Conservation (phyloP, 495 filamentous ascomycete genomes). For the Cladorrhinum samala region DNA sequence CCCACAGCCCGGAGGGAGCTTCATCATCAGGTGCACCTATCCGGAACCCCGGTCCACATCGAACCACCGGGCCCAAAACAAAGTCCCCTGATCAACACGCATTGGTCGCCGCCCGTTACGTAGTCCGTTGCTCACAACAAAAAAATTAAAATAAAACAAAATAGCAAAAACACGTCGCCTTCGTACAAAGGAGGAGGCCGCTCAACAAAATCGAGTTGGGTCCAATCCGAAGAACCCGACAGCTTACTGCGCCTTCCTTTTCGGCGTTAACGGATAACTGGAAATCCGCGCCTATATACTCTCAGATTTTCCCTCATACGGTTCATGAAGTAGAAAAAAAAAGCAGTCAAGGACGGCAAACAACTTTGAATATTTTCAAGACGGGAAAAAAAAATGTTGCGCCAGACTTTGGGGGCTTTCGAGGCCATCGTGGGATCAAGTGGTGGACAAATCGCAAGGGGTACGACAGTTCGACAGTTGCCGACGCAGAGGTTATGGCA, state of each 20-base stretch:
- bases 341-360: background rate
- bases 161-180: no score
- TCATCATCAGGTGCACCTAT: conserved; percentile 12
- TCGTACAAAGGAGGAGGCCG: background rate
- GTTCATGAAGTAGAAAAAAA: no score
- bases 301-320: no score
- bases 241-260: background rate
- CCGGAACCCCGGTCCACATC: conserved; percentile 1
- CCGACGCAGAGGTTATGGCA: conserved; percentile 8
- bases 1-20: background rate
- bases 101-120: background rate
- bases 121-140: background rate
- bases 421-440: conserved; percentile 14
- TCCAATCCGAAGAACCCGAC: background rate
- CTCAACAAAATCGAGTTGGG: background rate
- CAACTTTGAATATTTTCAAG: background rate
- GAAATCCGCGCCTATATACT: background rate
- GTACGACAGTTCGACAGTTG: background rate
- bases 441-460: conserved; percentile 2
- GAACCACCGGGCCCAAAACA: background rate
- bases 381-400: conserved; percentile 21
- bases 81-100: background rate
- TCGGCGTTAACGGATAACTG: conserved; percentile 1
- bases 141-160: background rate
- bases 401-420: conserved; percentile 16